These are phyloP conservation scores for Aspergillus nomiae DNA, from an alignment of 2,329 filamentous ascomycete species.

Conservation along the genomic window DNA sequence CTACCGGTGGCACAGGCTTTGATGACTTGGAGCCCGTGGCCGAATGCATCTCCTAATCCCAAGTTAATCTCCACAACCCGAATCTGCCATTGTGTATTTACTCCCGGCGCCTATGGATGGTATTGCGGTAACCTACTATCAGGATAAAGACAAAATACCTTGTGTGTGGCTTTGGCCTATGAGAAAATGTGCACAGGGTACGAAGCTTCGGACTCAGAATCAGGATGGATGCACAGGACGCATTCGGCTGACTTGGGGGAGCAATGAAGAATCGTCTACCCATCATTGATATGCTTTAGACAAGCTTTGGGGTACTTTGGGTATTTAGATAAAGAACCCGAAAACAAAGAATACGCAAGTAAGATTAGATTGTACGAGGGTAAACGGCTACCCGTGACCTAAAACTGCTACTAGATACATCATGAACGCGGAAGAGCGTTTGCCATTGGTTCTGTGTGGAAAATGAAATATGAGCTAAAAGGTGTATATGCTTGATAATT, in stretches of 20 bases:
- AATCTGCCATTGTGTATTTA: too few species aligned
- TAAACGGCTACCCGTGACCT: background rate
- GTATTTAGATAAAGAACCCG: background rate
- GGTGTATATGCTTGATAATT: background rate
- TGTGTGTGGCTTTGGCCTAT: too few species aligned
- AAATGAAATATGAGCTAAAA: background rate
- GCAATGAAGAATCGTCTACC: background rate
- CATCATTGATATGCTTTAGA: background rate
- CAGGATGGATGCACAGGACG: background rate
- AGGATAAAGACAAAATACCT: too few species aligned
- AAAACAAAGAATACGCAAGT: background rate
- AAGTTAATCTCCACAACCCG: too few species aligned
- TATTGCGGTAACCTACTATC: too few species aligned
- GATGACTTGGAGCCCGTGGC: too few species aligned
- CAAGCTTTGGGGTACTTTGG: background rate
- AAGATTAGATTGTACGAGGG: background rate
- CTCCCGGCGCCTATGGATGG: too few species aligned
- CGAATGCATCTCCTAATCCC: too few species aligned
- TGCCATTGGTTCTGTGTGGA: background rate
- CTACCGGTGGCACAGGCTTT: too few species aligned
- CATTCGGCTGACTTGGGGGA: too few species aligned
- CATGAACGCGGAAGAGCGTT: background rate
- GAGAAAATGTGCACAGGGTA: too few species aligned
- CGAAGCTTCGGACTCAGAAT: background rate
- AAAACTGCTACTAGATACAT: background rate